Conservation (phyloP, 169 alveolate species). For the Plasmodium falciparum region DNA sequence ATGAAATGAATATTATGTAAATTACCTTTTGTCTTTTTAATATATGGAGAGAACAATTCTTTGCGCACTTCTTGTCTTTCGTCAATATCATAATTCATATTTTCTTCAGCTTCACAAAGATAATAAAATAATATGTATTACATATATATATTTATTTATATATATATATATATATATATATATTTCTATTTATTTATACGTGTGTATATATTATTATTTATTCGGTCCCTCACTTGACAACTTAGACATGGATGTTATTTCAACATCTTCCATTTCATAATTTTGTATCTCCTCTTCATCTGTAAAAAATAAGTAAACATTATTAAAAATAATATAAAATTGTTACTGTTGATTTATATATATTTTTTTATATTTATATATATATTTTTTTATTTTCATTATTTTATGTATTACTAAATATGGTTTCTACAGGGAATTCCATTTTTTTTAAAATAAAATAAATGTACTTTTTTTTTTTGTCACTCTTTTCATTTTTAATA, state of each 20-base stretch:
- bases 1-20: not conserved
- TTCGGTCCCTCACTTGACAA: conserved; percentile 28
- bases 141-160: not conserved
- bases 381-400: not conserved
- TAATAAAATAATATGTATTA: not conserved
- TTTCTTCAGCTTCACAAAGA: conserved; percentile 38
- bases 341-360: not conserved
- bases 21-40: conserved; percentile 57
- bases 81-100: conserved; percentile 38
- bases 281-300: conserved; percentile 44
- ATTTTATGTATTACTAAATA: conserved; percentile 37
- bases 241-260: conserved; percentile 58
- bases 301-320: not conserved
- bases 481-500: conserved; percentile 64
- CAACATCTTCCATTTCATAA: conserved; percentile 25
- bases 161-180: conserved; percentile 11
- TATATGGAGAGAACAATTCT: conserved; percentile 57
- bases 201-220: not conserved
- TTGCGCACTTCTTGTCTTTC: conserved; percentile 71
- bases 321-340: not conserved
- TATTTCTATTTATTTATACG: not conserved
- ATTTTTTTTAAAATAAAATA: conserved; percentile 49
- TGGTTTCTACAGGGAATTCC: conserved; percentile 33
- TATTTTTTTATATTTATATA: not conserved
- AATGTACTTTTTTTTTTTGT: conserved; percentile 53